Evolutionary conservation across 345 rosid genomes (phyloP), one percentile per base, ranked within the genome.

Genomic region (Boechera divaricarpa): DNA sequence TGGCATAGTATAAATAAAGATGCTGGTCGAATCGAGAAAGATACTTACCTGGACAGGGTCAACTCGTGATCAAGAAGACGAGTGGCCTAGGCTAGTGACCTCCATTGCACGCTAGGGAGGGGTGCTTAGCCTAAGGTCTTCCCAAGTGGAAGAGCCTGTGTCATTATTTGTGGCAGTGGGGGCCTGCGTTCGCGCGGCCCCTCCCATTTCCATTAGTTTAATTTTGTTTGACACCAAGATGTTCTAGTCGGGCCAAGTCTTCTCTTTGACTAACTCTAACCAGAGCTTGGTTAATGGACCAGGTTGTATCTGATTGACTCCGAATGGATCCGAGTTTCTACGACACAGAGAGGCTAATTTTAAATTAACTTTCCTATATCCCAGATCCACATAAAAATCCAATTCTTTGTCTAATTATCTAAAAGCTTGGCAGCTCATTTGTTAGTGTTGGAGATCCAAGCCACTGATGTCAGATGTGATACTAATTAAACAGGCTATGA

Each of bases 151-250:
- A 67, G 60, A 67, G 47, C 49, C 48, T 67, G 60, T 60, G 60
- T 67, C 72, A 13, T 67, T 53, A 67, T 67, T 67, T 67, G 61
- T 52, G 48, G 61, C 61, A 4, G 48, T 7, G 21, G 72, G 9
- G 61, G 60, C 45, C 33, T 67, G 72, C 71, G 71, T 67, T 6
- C 71, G 71, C 71, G 59, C 71, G 42, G 70, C 71, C 70, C 21
- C 70, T 49, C 2, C 48, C 47, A 67, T 0, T 35, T 3, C 12
- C 12, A 8, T 0, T 6, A 52, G 31, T 24, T 10, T 0, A 21
- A 51, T 9, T 1, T 44, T 42, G 48, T 4, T 42, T 42, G 5
- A 1, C 5, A 12, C n/a, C 6, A 12, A 42, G 0, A 4, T 42
- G 48, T 3, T 0, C 5, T 10, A 12, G 48, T 5, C 11, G n/a